Evolutionary conservation across 495 filamentous ascomycete species (phyloP).

Genomic region (Podospora australis): DNA sequence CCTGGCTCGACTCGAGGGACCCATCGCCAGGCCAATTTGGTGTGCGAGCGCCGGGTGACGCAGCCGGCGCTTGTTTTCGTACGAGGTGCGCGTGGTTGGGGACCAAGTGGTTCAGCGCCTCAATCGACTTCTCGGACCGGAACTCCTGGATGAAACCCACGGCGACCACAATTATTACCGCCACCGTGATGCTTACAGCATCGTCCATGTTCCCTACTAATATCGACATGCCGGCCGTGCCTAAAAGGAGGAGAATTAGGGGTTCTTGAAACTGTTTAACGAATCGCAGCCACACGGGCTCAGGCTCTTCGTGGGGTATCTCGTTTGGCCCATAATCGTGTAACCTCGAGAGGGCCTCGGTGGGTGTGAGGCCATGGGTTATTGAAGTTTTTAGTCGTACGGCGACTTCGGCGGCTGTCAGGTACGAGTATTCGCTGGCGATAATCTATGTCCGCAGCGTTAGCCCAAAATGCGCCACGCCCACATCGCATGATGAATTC

Average conservation of each 20-base stretch:
- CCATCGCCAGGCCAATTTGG: slow-evolving; percentile 40
- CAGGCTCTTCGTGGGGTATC: slow-evolving; percentile 85
- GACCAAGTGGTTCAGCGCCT: slow-evolving; percentile 87
- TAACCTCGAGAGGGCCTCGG: slow-evolving; percentile 72
- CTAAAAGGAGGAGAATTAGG: slow-evolving; percentile 80
- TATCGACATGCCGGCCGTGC: slow-evolving; percentile 82
- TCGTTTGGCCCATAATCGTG: slow-evolving; percentile 85
- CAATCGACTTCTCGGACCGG: slow-evolving; percentile 92
- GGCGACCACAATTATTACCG: slow-evolving; percentile 92
- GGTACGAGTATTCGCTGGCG: slow-evolving; percentile 48
- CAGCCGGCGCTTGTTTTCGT: slow-evolving; percentile 44
- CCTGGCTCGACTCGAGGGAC: slow-evolving; percentile 19
- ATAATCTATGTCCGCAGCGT: slow-evolving; percentile 25
- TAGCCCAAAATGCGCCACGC: slow-evolving; percentile 2
- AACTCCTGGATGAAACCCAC: slow-evolving; percentile 98
- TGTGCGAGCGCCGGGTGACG: slow-evolving; percentile 23
- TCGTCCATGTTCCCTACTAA: slow-evolving; percentile 94
- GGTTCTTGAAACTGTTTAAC: slow-evolving; percentile 95
- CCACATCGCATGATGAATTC: not conserved
- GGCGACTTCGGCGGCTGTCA: slow-evolving; percentile 72
- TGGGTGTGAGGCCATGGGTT: slow-evolving; percentile 67
- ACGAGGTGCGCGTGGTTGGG: slow-evolving; percentile 92
- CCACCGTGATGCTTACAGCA: slow-evolving; percentile 88
- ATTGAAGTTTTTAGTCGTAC: slow-evolving; percentile 76
- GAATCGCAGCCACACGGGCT: slow-evolving; percentile 91